phyloP scores from a whole-genome alignment of 2,329 filamentous ascomycete genomes.

The Microsporum audouinii region DNA sequence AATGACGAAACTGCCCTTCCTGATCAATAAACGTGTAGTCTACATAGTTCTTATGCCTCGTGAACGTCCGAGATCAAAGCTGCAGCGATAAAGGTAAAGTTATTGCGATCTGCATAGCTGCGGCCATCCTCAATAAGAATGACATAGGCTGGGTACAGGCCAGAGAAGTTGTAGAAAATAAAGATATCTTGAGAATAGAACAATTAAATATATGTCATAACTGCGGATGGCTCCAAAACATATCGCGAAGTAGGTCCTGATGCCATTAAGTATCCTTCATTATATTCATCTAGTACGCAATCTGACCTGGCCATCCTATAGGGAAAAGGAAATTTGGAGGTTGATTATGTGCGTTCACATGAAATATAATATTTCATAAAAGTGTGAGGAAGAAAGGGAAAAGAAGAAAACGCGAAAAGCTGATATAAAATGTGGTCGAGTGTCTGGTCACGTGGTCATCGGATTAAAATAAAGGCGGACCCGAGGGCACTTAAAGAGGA shows the following conservation, averaged over 20 bases:
- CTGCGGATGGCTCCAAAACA: conserved; percentile 28
- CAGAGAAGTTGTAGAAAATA: not conserved
- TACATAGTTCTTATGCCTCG: too few relatives aligned
- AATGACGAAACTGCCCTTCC: not conserved
- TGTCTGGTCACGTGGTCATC: not conserved
- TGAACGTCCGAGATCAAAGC: too few relatives aligned
- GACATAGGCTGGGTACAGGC: not conserved
- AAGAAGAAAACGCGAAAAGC: conserved; percentile 10
- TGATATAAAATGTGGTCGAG: conserved; percentile 6
- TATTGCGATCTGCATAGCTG: not conserved
- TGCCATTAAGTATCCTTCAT: conserved; percentile 15
- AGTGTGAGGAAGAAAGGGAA: conserved; percentile 24
- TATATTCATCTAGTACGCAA: conserved; percentile 34
- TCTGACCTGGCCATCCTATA: conserved; percentile 39
- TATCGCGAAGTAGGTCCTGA: conserved; percentile 17
- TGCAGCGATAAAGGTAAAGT: not conserved
- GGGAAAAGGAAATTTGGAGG: conserved; percentile 30
- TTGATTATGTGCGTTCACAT: conserved; percentile 39
- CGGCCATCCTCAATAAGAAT: not conserved
- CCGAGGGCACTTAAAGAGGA: not conserved
- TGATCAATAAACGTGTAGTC: not conserved
- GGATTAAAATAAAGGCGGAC: not conserved
- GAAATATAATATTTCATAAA: conserved; percentile 24
- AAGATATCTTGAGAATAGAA: not conserved
- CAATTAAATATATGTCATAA: conserved; percentile 22